Conservation (phyloP, 2,329 filamentous ascomycete species). For the Cladophialophora bantiana region DNA sequence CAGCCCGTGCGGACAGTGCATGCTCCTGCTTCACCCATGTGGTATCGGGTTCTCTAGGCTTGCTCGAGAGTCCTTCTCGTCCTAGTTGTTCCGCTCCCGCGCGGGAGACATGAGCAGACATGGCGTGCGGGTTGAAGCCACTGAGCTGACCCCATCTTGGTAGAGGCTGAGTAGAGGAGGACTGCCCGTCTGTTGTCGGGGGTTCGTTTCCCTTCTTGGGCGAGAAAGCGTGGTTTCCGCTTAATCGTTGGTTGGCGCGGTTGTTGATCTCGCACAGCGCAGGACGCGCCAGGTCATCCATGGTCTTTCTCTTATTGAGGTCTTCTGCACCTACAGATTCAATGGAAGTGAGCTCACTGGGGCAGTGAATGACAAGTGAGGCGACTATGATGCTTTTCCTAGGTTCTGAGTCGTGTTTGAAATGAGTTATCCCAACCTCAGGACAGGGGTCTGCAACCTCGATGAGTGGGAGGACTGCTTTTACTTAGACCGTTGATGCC, state of each 20-base stretch:
- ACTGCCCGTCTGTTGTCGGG: not conserved
- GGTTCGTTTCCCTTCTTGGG: not conserved
- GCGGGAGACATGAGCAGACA: not conserved
- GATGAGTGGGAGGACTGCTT: not conserved
- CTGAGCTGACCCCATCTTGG: not conserved
- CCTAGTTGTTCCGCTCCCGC: not conserved
- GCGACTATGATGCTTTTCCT: not conserved
- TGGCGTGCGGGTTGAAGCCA: not conserved
- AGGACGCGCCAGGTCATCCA: not conserved
- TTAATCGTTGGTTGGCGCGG: not conserved
- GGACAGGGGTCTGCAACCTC: not conserved
- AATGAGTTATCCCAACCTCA: not conserved
- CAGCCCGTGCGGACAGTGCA: not conserved
- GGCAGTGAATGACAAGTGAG: not conserved
- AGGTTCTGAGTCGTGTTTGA: not conserved
- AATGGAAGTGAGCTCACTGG: not conserved
- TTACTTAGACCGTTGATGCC: not conserved
- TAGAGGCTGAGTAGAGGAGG: not conserved
- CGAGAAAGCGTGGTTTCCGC: not conserved
- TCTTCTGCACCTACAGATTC: not conserved
- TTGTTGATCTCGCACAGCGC: not conserved
- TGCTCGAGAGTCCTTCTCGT: not conserved
- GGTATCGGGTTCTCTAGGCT: not conserved
- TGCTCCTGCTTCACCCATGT: not conserved
- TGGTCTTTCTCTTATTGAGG: not conserved